Evolutionary conservation across 1,284 basidiomycete genomes (phyloP).

Genomic region (Laetiporus sulphureus): DNA sequence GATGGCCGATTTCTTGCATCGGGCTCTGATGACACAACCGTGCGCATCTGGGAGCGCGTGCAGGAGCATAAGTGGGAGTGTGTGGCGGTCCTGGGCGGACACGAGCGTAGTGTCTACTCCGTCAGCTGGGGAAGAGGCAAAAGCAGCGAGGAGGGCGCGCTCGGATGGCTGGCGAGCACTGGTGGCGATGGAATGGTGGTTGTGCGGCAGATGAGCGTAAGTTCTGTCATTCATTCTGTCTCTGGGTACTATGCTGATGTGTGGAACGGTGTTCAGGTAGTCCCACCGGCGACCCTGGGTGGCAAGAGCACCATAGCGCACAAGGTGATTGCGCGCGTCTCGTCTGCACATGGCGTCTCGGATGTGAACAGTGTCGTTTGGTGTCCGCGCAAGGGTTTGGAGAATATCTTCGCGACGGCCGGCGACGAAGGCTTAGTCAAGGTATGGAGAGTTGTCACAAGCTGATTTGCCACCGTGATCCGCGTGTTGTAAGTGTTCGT

Average conservation of each 20-base stretch:
- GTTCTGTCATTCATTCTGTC: conserved; percentile 16
- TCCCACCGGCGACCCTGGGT: conserved; percentile 14
- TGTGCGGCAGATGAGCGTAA: conserved; percentile 65
- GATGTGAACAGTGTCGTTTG: conserved; percentile 79
- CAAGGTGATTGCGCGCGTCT: conserved; percentile 43
- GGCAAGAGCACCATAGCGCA: conserved; percentile 27
- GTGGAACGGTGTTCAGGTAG: conserved; percentile 10
- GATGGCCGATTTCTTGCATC: conserved; percentile 80
- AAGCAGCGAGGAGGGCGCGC: conserved; percentile 22
- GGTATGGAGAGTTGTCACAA: conserved; percentile 56
- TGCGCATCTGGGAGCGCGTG: conserved; percentile 62
- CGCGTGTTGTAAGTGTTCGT: no score
- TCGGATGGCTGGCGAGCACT: conserved; percentile 72
- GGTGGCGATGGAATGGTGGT: conserved; percentile 76
- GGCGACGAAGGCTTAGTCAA: conserved; percentile 74
- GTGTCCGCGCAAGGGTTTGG: conserved; percentile 59
- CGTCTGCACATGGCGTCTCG: conserved; percentile 61
- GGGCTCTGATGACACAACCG: conserved; percentile 72
- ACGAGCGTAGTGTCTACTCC: conserved; percentile 74
- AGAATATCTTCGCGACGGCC: conserved; percentile 65
- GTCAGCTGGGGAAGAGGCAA: conserved; percentile 61
- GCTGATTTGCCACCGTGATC: no score
- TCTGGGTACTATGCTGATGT: background rate
- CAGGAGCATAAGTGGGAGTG: conserved; percentile 54
- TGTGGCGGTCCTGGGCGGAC: conserved; percentile 48